Base-by-base conservation (phyloP, 1,139 yeast genomes). In the Meyerozyma athensensis region DNA sequence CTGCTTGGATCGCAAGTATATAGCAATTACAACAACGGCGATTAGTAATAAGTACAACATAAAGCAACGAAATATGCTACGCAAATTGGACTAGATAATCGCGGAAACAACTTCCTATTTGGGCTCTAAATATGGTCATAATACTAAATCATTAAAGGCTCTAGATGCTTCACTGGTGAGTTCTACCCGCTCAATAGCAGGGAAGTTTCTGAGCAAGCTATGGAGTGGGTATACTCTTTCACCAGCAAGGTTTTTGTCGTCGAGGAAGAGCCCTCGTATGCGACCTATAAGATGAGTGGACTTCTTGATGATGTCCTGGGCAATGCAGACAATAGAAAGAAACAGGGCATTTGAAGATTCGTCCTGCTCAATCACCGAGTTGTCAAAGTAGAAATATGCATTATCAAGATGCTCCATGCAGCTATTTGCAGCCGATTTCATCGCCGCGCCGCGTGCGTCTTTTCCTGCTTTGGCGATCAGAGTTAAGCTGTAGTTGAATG, bases 351-450 rank as follows among this genome's bases (percentile, higher is more conserved):
- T 42, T 13, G 24, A 12, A n/a, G 38, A n/a, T 9, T 16, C 39
- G 16, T 19, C 35, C 33, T 21, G 49, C 39, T 16, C 4, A 17
- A 36, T 19, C 4, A 63, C 53, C 8, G 62, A 43, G 2, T 63
- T 52, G 44, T 65, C 71, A 43, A 65, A 63, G 44, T 65, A 65
- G 37, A 63, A 60, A 49, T 54, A 65, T 28, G 59, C 65, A 48
- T 60, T 58, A 39, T 52, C 54, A 19, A 58, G 32, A 14, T 20
- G 32, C 32, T 28, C 21, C 20, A 16, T 18, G 20, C 20, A 18
- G 5, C 7, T 28, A 8, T 19, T 20, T 2, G n/a, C 20, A 17
- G n/a, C 13, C 19, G 16, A 13, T 19, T 10, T 14, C 10, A 19
- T 23, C 18, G 14, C 17, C 31, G 34, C 37, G 35, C 32, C 21